These are phyloP conservation scores for Schizophyllum commune DNA, from an alignment of 1,284 basidiomycete species.

Conservation along the genomic window DNA sequence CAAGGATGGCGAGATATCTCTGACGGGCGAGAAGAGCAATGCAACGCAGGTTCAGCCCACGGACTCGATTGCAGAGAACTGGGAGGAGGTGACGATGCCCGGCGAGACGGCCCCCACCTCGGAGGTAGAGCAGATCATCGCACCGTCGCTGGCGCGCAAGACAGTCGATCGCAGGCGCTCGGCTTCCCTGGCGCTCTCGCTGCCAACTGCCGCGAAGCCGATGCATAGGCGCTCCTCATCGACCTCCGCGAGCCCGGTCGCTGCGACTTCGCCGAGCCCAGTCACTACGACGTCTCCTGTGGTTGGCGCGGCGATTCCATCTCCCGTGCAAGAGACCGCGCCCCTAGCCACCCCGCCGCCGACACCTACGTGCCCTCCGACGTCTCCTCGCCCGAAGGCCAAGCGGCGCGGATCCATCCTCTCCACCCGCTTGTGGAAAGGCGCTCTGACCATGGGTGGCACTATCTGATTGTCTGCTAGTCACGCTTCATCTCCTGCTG, in stretches of 20 bases:
- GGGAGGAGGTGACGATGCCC: background rate
- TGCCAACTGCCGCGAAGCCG: background rate
- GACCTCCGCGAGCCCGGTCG: background rate
- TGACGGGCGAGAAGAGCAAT: too few species aligned
- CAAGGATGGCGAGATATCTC: too few species aligned
- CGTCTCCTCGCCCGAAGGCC: background rate
- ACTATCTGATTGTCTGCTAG: background rate
- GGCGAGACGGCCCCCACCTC: background rate
- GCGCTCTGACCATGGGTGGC: background rate
- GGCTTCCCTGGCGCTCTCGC: background rate
- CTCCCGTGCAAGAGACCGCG: too few species aligned
- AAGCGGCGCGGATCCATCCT: background rate
- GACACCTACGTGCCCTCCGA: background rate
- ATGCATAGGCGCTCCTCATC: background rate
- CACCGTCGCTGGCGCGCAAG: background rate
- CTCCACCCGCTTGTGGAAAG: background rate
- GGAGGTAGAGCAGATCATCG: background rate
- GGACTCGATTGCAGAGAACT: background rate
- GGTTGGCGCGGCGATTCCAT: too few species aligned
- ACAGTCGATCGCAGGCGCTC: background rate
- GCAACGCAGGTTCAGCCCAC: too few species aligned
- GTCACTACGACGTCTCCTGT: background rate
- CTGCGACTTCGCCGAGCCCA: background rate
- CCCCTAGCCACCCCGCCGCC: background rate
- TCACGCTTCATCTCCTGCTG: background rate